phyloP scores from a whole-genome alignment of 23 red algal genomes.

The Gracilaria caudata region DNA sequence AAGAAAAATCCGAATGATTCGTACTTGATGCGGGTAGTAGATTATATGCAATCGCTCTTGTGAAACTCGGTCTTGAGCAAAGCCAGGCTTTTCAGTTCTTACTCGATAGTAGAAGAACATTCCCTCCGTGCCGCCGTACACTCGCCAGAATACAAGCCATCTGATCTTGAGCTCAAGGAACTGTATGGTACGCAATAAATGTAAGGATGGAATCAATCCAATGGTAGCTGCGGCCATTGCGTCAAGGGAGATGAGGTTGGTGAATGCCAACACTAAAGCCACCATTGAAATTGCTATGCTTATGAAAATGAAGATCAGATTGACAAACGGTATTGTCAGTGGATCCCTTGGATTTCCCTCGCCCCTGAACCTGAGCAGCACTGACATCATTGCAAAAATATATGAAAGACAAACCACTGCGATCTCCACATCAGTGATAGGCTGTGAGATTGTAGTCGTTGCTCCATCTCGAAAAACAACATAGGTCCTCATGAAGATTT shows the following conservation, averaged over 20 bases:
- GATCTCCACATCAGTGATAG: background rate
- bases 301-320: background rate
- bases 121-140: background rate
- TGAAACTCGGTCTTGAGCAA: background rate
- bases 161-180: background rate
- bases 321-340: background rate
- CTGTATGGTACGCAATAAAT: background rate
- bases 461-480: background rate
- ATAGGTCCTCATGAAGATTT: background rate
- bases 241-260: background rate
- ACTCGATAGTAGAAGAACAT: background rate
- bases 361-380: background rate
- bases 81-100: background rate
- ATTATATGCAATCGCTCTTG: background rate
- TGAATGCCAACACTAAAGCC: background rate
- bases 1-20: background rate
- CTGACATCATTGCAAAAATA: background rate
- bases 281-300: background rate
- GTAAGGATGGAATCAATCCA: background rate
- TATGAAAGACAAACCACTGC: background rate
- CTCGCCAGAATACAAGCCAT: background rate
- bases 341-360: background rate
- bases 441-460: background rate
- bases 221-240: background rate
- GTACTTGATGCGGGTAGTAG: background rate